These are phyloP conservation scores for Debaryomyces sp. DNA, from an alignment of 1,139 yeast genomes.

Conservation along the genomic window DNA sequence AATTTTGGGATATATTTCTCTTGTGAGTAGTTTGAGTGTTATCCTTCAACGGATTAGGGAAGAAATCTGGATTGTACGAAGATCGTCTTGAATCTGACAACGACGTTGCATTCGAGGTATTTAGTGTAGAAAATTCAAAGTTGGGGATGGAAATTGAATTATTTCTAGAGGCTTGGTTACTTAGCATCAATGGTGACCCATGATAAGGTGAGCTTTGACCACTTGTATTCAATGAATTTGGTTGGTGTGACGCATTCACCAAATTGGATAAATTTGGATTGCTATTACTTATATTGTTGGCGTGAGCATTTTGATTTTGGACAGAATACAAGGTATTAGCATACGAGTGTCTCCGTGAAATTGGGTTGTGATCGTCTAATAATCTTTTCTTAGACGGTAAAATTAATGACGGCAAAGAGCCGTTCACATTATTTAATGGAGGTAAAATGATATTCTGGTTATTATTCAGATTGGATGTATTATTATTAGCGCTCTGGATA, in stretches of 20 bases:
- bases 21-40: slow-evolving; percentile 19
- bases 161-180: slow-evolving; percentile 35
- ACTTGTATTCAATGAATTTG: slow-evolving; percentile 7
- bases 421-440: slow-evolving; percentile 7
- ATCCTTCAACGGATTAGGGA: slow-evolving; percentile 40
- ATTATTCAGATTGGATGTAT: background rate
- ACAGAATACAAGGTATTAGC: slow-evolving; percentile 23
- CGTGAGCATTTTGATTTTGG: slow-evolving; percentile 1
- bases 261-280: slow-evolving; percentile 21
- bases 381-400: slow-evolving; percentile 30
- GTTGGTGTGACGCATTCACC: slow-evolving; percentile 5
- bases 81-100: slow-evolving; percentile 38
- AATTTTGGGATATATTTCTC: slow-evolving; percentile 34
- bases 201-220: slow-evolving; percentile 30
- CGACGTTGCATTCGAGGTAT: slow-evolving; percentile 21
- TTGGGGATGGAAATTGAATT: slow-evolving; percentile 34
- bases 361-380: slow-evolving; percentile 27
- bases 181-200: slow-evolving; percentile 35
- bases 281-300: slow-evolving; percentile 15
- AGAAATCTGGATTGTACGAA: slow-evolving; percentile 44
- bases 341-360: slow-evolving; percentile 30
- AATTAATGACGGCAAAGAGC: slow-evolving; percentile 12
- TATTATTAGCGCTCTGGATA: background rate
- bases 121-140: slow-evolving; percentile 32
- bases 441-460: slow-evolving; percentile 9